Evolutionary conservation across 768 basidiomycete species (phyloP), one percentile per base, ranked within the genome.

Genomic region (Termitomyces sp.): DNA sequence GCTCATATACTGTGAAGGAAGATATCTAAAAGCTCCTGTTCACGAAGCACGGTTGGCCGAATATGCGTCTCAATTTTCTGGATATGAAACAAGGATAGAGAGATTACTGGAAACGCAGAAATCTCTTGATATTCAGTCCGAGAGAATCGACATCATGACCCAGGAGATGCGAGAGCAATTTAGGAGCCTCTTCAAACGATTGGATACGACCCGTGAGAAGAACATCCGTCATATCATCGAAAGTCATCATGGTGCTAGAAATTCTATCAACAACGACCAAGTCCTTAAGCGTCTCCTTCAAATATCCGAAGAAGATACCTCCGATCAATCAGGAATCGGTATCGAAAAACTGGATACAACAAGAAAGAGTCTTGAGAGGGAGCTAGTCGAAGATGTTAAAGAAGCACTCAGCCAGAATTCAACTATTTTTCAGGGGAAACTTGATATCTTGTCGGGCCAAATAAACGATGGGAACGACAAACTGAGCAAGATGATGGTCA

Each of bases 181-280:
- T 23, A 23, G 1, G 12, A n/a, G 33, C 23, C 54, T 55, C 5
- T 55, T 56, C 13, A 7, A 38, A 5, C 33, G 4, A 23, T 6
- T 56, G 10, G 55, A 56, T 47, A 38, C 55, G 18, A 33, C 55
- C 12, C 47, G 20, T 13, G 55, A 56, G 55, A 56, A 49, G 55
- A 35, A 49, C 2, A 56, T 56, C 18, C 46, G 55, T 8, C 16
- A 48, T 1, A 36, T 49, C 3, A 56, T 56, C 6, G 3, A 36
- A 23, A 3, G 56, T 23, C 23, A 23, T 23, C 23, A 23, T 23
- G 56, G 2, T 6, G 23, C 56, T 14, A 4, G 8, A 26, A 10
- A 16, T 8, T 56, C 36, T 20, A 49, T 56, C 26, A 30, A 8
- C 14, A 10, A 38, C 35, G n/a, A 16, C 5, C 13, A 50, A 35